Evolutionary conservation across 2,329 filamentous ascomycete species (phyloP).

Genomic region (Hirsutella thompsonii): DNA sequence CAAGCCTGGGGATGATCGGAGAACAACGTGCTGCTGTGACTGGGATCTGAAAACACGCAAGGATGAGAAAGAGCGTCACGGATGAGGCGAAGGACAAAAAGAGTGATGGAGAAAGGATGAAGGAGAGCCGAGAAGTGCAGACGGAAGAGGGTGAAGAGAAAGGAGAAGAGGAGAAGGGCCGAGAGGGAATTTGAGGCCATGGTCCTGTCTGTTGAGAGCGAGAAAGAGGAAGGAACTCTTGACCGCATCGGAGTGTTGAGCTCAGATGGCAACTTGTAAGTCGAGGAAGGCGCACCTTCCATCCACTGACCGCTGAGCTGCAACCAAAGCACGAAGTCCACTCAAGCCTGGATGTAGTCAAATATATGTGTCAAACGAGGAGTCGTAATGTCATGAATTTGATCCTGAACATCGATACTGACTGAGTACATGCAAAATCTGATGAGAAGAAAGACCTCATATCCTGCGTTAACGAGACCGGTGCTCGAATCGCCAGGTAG

Average conservation of each 20-base stretch:
- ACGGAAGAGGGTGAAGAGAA: neutral
- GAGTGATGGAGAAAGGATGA: conserved; percentile 1
- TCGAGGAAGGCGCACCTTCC: no score
- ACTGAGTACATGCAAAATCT: no score
- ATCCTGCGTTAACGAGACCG: no score
- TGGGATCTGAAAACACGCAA: conserved; percentile 3
- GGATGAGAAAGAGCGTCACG: conserved; percentile 4
- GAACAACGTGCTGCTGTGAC: neutral
- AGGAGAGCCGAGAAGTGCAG: neutral
- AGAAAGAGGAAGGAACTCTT: neutral
- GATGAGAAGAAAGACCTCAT: no score
- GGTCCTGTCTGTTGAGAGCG: neutral
- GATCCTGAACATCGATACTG: no score
- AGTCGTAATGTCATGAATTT: no score
- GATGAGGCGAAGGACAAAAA: conserved; percentile 1
- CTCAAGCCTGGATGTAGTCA: no score
- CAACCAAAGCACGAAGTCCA: no score
- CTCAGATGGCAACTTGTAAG: no score
- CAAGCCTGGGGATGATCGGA: neutral
- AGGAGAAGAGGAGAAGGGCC: neutral
- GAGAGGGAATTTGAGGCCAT: neutral
- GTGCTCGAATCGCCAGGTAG: no score
- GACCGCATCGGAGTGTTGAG: neutral
- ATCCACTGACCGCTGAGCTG: no score
- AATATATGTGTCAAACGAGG: no score